Conservation (phyloP, 169 alveolate species). For the Eimeria brunetti region DNA sequence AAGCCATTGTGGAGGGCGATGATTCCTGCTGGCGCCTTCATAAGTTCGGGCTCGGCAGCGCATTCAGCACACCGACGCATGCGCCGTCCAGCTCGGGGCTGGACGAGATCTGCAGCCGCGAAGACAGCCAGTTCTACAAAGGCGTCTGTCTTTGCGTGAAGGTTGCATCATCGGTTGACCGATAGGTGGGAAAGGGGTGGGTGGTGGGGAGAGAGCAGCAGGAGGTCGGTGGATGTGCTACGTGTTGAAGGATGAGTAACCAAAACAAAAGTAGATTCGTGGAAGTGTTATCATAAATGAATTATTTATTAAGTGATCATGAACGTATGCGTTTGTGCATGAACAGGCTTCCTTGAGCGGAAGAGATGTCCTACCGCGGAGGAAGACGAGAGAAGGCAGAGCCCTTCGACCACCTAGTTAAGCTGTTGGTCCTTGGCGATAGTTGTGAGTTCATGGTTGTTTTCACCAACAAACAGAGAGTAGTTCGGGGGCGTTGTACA, state of each 20-base stretch:
- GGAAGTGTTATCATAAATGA: not conserved
- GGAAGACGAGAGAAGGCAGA: constrained; percentile 62
- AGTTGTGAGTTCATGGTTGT: constrained; percentile 39
- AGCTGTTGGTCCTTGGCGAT: constrained; percentile 68
- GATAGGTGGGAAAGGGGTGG: not conserved
- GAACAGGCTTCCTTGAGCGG: constrained; percentile 60
- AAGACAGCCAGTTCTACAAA: constrained; percentile 1
- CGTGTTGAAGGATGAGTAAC: not conserved
- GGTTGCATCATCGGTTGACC: constrained; percentile 7
- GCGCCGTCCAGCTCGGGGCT: not conserved
- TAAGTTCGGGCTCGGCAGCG: constrained; percentile 4
- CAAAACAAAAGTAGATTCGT: not conserved
- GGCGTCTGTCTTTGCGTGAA: not conserved
- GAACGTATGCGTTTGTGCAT: not conserved
- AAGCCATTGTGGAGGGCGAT: constrained; percentile 2
- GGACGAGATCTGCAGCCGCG: constrained; percentile 1
- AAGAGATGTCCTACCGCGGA: constrained; percentile 60
- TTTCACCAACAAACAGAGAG: not conserved
- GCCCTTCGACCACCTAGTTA: constrained; percentile 75
- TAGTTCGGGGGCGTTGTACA: not conserved
- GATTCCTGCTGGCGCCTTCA: not conserved
- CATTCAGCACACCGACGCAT: not conserved
- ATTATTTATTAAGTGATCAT: no score
- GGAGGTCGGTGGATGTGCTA: not conserved
- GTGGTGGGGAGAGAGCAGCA: not conserved